These are phyloP conservation scores for Vanrija sp. DNA, from an alignment of 1,284 basidiomycete genomes.

Conservation along the genomic window DNA sequence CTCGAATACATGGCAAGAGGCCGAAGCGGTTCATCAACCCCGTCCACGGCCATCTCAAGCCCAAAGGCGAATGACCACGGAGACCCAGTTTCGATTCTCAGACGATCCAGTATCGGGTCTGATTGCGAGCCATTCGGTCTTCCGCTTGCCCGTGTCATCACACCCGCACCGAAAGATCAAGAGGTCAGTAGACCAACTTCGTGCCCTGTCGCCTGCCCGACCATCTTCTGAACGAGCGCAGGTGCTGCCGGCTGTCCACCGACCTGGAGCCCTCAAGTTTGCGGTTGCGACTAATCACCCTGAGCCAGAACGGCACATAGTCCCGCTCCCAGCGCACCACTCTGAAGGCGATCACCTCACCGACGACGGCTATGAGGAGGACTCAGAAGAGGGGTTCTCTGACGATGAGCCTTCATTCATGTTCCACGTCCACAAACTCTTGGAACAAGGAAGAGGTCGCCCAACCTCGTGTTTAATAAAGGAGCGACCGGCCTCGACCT, in stretches of 20 bases:
- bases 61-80: conserved; percentile 8
- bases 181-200: not conserved
- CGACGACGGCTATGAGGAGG: conserved; percentile 35
- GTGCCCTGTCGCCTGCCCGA: not conserved
- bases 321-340: not conserved
- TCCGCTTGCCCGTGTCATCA: conserved; percentile 5
- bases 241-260: not conserved
- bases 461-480: conserved; percentile 5
- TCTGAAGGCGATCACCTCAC: not conserved
- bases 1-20: no score
- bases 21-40: conserved; percentile 18
- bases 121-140: conserved; percentile 23
- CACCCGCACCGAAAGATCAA: conserved; percentile 17
- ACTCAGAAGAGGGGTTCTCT: conserved; percentile 35
- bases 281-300: conserved; percentile 19
- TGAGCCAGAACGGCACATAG: not conserved
- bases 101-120: conserved; percentile 25
- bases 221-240: not conserved
- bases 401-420: conserved; percentile 22
- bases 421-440: conserved; percentile 2
- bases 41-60: conserved; percentile 32
- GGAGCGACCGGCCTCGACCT: conserved; percentile 8
- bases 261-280: conserved; percentile 24
- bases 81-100: conserved; percentile 28
- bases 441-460: conserved; percentile 24